Evolutionary conservation across 1,284 basidiomycete species (phyloP).

Genomic region (Cronartium ribicola): DNA sequence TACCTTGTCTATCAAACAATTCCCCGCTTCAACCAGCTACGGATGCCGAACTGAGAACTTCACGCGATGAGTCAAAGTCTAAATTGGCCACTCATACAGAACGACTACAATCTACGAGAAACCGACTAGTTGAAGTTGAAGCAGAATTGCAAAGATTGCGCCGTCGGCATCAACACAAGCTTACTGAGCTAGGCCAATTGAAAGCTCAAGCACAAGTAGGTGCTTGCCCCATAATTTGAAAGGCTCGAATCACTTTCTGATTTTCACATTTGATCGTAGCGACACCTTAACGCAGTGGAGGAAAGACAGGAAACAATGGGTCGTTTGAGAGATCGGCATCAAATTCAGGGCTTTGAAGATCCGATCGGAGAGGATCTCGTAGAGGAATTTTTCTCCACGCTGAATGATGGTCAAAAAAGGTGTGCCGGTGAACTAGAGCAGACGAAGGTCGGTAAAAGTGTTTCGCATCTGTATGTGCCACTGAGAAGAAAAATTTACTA

Average conservation of each 20-base stretch:
- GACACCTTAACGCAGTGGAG: conserved; percentile 67
- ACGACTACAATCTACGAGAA: conserved; percentile 23
- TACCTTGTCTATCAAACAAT: neutral
- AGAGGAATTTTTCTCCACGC: conserved; percentile 63
- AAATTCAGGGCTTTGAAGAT: conserved; percentile 69
- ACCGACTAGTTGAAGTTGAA: conserved; percentile 49
- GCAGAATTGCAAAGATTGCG: conserved; percentile 47
- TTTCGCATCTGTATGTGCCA: too few relatives aligned
- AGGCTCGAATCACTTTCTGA: neutral
- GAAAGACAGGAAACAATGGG: conserved; percentile 71
- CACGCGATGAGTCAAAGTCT: conserved; percentile 22
- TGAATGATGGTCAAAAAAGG: conserved; percentile 61
- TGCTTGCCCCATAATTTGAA: conserved; percentile 41
- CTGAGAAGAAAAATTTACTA: conserved; percentile 2
- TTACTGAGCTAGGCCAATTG: conserved; percentile 49
- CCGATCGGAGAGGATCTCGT: conserved; percentile 66
- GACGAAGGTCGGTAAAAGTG: conserved; percentile 58
- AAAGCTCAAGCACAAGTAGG: conserved; percentile 51
- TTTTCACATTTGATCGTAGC: conserved; percentile 54
- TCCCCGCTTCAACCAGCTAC: conserved; percentile 11
- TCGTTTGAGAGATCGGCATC: conserved; percentile 64
- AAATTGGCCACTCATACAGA: conserved; percentile 28
- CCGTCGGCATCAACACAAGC: conserved; percentile 41
- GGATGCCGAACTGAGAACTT: conserved; percentile 14
- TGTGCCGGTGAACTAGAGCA: conserved; percentile 61